A percentile compares a stretch with the other conserved stretches of the same genome.
These are phyloP conservation scores for Botrytis tulipae DNA, from an alignment of 2,329 filamentous ascomycete species.

Conservation along the genomic window DNA sequence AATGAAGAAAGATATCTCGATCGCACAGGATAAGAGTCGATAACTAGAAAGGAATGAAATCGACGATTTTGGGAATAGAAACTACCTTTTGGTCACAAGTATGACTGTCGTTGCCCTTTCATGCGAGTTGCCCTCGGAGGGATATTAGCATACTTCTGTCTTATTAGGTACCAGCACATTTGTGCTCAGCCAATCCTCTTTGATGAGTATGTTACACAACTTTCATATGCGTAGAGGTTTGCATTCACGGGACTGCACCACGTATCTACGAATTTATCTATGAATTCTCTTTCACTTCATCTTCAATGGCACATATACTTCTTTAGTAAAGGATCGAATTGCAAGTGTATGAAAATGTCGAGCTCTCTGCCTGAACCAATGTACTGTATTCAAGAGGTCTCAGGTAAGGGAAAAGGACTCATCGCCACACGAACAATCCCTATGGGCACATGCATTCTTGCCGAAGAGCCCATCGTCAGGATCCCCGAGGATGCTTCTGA, in stretches of 20 bases:
- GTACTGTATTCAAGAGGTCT: not conserved
- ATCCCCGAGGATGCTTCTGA: not conserved
- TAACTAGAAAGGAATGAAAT: not conserved
- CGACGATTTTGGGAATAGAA: not conserved
- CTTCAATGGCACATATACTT: not conserved
- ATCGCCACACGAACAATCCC: not conserved
- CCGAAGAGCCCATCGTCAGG: not conserved
- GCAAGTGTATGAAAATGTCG: not conserved
- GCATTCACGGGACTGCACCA: rapidly evolving
- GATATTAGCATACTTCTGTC: not conserved
- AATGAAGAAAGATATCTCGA: not conserved
- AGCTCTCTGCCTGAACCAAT: not conserved
- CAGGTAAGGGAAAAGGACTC: not conserved
- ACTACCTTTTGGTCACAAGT: not conserved
- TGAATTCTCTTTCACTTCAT: not conserved
- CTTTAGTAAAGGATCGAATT: not conserved
- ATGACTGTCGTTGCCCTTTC: not conserved
- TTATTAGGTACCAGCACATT: not conserved
- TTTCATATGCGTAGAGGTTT: not conserved
- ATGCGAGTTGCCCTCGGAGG: not conserved
- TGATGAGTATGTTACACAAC: not conserved
- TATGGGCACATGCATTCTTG: not conserved
- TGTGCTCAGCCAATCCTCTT: not conserved
- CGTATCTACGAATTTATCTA: not conserved
- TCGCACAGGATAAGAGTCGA: not conserved